Evolutionary conservation across 2,329 filamentous ascomycete species (phyloP).

Genomic region (Fusarium oligoseptatum): DNA sequence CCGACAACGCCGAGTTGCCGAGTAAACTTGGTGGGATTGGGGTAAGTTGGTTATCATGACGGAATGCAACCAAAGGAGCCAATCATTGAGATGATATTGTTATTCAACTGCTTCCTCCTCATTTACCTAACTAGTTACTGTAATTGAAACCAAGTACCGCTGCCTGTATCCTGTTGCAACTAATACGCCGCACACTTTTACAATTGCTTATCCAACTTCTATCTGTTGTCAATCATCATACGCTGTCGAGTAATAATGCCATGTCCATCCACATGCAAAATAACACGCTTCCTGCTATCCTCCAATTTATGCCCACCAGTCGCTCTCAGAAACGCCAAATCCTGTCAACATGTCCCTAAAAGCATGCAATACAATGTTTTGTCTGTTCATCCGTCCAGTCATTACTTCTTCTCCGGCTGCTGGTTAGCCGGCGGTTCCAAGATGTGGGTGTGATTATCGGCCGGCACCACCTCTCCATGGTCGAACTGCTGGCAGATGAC

Average conservation of each 20-base stretch:
- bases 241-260: slow-evolving; percentile 27
- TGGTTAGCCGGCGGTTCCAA: slow-evolving; percentile 77
- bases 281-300: slow-evolving; percentile 32
- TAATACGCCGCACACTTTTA: slow-evolving; percentile 28
- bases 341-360: slow-evolving; percentile 11
- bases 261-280: slow-evolving; percentile 29
- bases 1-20: slow-evolving; percentile 11
- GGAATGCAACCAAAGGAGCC: background rate
- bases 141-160: background rate
- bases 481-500: slow-evolving; percentile 86
- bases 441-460: slow-evolving; percentile 84
- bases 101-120: slow-evolving; percentile 21
- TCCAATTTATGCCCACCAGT: slow-evolving; percentile 30
- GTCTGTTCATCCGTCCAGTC: slow-evolving; percentile 1
- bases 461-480: slow-evolving; percentile 76
- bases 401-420: slow-evolving; percentile 47
- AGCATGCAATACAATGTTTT: slow-evolving; percentile 16
- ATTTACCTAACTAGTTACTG: background rate
- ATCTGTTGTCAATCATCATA: slow-evolving; percentile 41
- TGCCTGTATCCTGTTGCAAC: slow-evolving; percentile 12
- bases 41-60: background rate
- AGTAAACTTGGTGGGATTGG: background rate
- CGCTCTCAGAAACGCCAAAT: slow-evolving; percentile 44
- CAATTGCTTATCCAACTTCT: slow-evolving; percentile 44
- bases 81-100: slow-evolving; percentile 5